Conservation (phyloP, 371 early-diverging fungal species). For the Mucor lusitanicus region DNA sequence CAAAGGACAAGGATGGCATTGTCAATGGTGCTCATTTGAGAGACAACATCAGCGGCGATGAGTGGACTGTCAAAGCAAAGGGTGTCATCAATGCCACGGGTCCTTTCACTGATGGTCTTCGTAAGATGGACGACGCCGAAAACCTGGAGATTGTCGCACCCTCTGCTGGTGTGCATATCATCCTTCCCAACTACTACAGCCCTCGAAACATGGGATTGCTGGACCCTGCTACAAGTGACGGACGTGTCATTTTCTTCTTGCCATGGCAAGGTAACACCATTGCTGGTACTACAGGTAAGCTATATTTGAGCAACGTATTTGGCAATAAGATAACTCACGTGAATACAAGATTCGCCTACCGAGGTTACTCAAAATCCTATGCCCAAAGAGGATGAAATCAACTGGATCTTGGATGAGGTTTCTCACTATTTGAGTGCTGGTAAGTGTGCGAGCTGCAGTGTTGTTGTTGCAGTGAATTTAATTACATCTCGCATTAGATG, state of each 20-base stretch:
- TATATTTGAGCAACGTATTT: not conserved
- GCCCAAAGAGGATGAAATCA: constrained; percentile 93
- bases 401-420: constrained; percentile 96
- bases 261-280: constrained; percentile 98
- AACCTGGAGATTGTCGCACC: constrained; percentile 91
- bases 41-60: constrained; percentile 90
- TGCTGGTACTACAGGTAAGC: constrained; percentile 93
- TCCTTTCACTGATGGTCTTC: constrained; percentile 81
- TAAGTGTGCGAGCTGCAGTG: constrained; percentile 14
- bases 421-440: constrained; percentile 83
- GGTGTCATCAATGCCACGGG: constrained; percentile 88
- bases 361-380: constrained; percentile 79
- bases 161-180: constrained; percentile 96
- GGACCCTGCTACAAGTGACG: constrained; percentile 97
- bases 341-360: constrained; percentile 76
- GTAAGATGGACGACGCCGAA: constrained; percentile 83
- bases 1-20: constrained; percentile 69
- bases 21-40: constrained; percentile 83
- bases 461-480: not conserved
- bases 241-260: constrained; percentile 98
- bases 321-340: not conserved
- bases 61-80: constrained; percentile 87
- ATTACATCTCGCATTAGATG: constrained; percentile 42
- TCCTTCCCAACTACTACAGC: constrained; percentile 93
- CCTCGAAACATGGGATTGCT: constrained; percentile 97